phyloP scores from a whole-genome alignment of 2,329 filamentous ascomycete species.

The Trichoderma breve region DNA sequence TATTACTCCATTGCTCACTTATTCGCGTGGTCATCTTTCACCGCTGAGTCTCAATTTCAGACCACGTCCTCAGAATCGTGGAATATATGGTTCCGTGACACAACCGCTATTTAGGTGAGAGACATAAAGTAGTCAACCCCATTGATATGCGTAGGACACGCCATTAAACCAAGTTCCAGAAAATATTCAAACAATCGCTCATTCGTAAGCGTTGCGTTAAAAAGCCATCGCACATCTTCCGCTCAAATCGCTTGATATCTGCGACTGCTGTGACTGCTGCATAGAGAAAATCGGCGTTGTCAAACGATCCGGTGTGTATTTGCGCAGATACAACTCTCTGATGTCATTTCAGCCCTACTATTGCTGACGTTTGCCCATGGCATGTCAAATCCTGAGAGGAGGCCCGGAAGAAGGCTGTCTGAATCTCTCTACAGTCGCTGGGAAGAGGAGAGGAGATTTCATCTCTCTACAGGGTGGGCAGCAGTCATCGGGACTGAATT shows the following conservation, averaged over 20 bases:
- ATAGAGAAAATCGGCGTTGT: not conserved
- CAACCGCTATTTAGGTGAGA: not conserved
- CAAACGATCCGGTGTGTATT: not conserved
- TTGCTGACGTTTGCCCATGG: not conserved
- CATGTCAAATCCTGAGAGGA: not conserved
- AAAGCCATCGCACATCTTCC: not conserved
- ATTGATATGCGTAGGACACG: not conserved
- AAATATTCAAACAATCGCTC: not conserved
- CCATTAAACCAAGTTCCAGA: not conserved
- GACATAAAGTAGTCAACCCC: no score
- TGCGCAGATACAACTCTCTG: no score
- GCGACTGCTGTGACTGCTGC: no score
- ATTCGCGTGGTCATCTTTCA: not conserved
- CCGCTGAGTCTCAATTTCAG: not conserved
- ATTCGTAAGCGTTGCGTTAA: not conserved
- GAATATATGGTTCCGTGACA: not conserved
- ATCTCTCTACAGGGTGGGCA: constrained; percentile 29
- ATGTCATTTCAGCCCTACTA: no score
- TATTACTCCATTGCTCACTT: not conserved
- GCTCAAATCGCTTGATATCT: not conserved
- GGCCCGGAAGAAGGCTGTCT: accelerated
- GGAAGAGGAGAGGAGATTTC: not conserved
- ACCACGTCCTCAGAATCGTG: not conserved
- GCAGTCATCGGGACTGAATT: constrained; percentile 34
- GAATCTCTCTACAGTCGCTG: not conserved